These are phyloP conservation scores for Pyricularia sp. DNA, from an alignment of 2,329 filamentous ascomycete genomes.

Conservation along the genomic window DNA sequence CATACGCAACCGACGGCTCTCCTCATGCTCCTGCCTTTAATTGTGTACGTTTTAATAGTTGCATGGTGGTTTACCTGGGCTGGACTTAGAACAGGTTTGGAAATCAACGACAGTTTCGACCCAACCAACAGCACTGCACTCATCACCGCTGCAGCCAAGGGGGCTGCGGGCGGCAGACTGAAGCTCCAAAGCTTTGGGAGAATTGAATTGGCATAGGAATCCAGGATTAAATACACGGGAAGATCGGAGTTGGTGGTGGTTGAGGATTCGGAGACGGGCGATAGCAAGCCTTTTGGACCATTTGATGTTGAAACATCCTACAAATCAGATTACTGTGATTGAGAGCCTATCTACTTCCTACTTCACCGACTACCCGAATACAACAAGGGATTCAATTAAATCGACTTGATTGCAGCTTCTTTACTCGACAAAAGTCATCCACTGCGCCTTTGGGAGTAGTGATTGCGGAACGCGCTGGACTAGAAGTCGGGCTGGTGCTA, in stretches of 20 bases:
- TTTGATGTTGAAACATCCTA: not conserved
- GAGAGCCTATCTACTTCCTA: no score
- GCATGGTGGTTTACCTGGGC: not conserved
- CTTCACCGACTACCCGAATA: no score
- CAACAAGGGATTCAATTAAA: no score
- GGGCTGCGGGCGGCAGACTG: not conserved
- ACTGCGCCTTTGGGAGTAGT: no score
- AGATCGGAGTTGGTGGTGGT: not conserved
- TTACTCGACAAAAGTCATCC: no score
- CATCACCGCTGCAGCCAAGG: not conserved
- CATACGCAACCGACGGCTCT: not conserved
- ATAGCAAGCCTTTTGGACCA: not conserved
- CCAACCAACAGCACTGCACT: not conserved
- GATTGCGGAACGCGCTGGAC: no score
- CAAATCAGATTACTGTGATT: not conserved
- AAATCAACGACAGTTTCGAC: not conserved
- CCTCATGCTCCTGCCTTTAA: not conserved
- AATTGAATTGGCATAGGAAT: not conserved
- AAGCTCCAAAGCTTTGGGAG: not conserved
- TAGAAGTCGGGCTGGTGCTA: no score
- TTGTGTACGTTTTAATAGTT: not conserved
- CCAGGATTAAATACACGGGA: not conserved
- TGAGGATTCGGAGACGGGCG: not conserved
- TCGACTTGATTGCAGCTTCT: no score
- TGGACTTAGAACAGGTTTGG: not conserved